Evolutionary conservation across 148 eudicot species (phyloP), one percentile per base, ranked within the genome.

Genomic region (Dysphania ambrosioides): DNA sequence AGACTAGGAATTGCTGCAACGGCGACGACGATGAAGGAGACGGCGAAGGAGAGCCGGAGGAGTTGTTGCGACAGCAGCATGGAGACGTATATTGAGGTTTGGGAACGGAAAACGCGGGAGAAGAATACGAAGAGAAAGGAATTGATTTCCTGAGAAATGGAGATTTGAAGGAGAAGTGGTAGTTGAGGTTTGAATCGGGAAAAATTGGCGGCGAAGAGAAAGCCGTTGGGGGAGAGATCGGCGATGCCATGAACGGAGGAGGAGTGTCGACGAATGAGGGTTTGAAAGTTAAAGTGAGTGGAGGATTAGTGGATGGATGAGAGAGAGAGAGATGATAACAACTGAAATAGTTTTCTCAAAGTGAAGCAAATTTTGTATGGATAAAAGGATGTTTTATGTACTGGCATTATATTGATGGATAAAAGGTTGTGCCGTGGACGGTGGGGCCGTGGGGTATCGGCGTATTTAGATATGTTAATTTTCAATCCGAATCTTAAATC

Each of bases 241-340:
- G 69, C 2, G 89, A 83, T 80, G 97, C 91, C 93, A 86, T 91
- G 26, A 23, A 62, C 55, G 16, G 70, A 64, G 72, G 36, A 49
- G 72, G 38, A 24, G 65, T 9, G 30, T 27, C 27, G 13, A 12
- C 2, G 64, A 23, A 21, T 38, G 59, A 19, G 34, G 21, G 29
- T 58, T 58, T 58, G 1, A 27, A 32, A 55, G 12, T 40, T 58
- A 24, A 27, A 31, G 70, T 41, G 23, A 41, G 71, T 67, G 71
- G n/a, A n/a, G n/a, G n/a, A n/a, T n/a, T n/a, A 31, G 70, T 41
- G 23, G 41, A 55, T 67, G 71, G 71, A 67, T 67, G 71, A 67
- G 71, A 67, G 32, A 67, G 70, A 66, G 10, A 24, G 32, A 27
- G 31, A 8, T 53, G 57, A 53, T 6, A 3, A 13, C 42, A 38